Percentiles rank a stretch among this genome's conserved stretches.
phyloP scores from a whole-genome alignment of 2,329 filamentous ascomycete genomes.

The Hypoxylon sp. region DNA sequence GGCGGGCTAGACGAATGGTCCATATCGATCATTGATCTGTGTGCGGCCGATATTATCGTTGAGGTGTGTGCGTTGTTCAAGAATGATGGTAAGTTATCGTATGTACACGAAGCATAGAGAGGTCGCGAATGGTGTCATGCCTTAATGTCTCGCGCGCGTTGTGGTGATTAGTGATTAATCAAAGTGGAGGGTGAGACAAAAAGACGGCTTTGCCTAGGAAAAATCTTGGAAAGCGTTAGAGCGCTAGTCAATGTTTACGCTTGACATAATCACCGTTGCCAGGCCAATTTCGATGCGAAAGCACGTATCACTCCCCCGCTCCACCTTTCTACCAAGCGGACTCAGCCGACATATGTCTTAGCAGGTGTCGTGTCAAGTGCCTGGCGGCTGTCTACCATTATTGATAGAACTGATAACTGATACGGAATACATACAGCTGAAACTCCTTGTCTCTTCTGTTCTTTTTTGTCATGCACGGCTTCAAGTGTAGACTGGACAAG shows the following conservation, averaged over 20 bases:
- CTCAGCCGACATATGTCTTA: background rate
- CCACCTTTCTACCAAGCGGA: no score
- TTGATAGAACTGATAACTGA: no score
- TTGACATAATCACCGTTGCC: slow-evolving; percentile 25
- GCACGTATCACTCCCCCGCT: slow-evolving; percentile 14
- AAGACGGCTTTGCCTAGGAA: background rate
- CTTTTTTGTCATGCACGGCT: no score
- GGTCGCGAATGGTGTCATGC: slow-evolving; percentile 10
- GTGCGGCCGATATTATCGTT: slow-evolving; percentile 5
- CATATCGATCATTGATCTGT: slow-evolving; percentile 35
- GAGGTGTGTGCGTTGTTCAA: background rate
- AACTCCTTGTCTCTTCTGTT: no score
- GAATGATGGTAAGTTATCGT: background rate
- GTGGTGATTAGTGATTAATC: slow-evolving; percentile 11
- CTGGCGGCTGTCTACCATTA: no score
- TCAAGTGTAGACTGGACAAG: no score
- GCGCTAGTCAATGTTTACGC: slow-evolving; percentile 26
- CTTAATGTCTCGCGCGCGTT: slow-evolving; percentile 1
- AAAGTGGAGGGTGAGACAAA: no score
- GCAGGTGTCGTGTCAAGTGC: background rate
- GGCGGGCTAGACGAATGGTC: slow-evolving; percentile 37
- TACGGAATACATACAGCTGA: no score
- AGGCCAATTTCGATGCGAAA: slow-evolving; percentile 22
- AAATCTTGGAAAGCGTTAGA: background rate
- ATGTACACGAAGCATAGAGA: slow-evolving; percentile 6